These are phyloP conservation scores for Digitaria exilis DNA, from an alignment of 202 grass and related monocot genomes.

Conservation along the genomic window DNA sequence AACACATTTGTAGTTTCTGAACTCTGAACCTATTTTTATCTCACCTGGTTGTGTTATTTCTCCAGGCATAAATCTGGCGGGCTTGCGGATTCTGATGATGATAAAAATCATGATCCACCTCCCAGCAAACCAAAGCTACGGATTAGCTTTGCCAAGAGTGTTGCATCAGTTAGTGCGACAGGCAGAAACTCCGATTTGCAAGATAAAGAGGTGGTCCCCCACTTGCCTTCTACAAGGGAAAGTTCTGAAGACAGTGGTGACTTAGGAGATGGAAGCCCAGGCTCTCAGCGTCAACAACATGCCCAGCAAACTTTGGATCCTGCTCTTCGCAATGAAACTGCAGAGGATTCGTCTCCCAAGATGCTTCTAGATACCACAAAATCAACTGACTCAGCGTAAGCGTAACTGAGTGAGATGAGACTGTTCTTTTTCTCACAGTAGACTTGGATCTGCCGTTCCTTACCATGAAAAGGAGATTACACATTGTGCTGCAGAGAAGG, in stretches of 20 bases:
- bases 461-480: constrained; percentile 8
- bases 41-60: constrained; percentile 25
- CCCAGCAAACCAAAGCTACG: constrained; percentile 69
- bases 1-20: constrained; percentile 16
- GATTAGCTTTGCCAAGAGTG: constrained; percentile 46
- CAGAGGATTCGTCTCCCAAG: constrained; percentile 5
- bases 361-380: constrained; percentile 34
- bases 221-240: constrained; percentile 9
- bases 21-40: constrained; percentile 11
- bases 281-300: constrained; percentile 31
- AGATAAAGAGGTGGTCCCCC: background rate
- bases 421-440: background rate
- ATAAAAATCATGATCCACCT: constrained; percentile 53
- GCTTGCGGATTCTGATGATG: constrained; percentile 56
- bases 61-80: constrained; percentile 61
- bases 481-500: constrained; percentile 15
- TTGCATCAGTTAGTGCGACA: background rate
- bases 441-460: constrained; percentile 8
- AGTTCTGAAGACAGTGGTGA: constrained; percentile 10
- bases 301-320: background rate
- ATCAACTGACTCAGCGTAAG: constrained; percentile 43
- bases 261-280: constrained; percentile 28
- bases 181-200: background rate
- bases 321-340: background rate
- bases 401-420: constrained; percentile 54